A percentile compares a stretch with the other conserved stretches of the same genome.
phyloP scores from a whole-genome alignment of 2,329 filamentous ascomycete species.

The Zymoseptoria pseudotritici region DNA sequence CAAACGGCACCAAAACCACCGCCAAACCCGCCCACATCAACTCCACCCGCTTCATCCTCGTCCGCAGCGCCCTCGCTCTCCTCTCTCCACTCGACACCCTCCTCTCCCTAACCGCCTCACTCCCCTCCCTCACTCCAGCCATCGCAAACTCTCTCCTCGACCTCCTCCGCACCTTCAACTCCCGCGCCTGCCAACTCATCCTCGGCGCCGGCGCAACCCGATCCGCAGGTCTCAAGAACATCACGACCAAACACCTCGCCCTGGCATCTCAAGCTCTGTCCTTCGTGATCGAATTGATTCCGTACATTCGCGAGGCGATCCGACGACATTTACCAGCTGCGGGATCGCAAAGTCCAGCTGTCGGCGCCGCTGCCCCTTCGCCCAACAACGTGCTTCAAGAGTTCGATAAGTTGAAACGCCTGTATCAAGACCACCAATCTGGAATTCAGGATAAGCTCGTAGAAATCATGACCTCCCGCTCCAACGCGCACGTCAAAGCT shows the following conservation, averaged over 20 bases:
- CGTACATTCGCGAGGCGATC: slow-evolving; percentile 85
- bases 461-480: slow-evolving; percentile 80
- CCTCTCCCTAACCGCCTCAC: slow-evolving; percentile 71
- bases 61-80: slow-evolving; percentile 73
- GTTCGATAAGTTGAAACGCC: slow-evolving; percentile 77
- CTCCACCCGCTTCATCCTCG: slow-evolving; percentile 76
- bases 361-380: slow-evolving; percentile 6
- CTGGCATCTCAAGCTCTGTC: slow-evolving; percentile 82
- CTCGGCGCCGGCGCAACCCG: slow-evolving; percentile 86
- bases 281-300: slow-evolving; percentile 79
- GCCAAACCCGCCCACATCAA: slow-evolving; percentile 61
- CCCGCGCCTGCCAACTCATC: slow-evolving; percentile 90
- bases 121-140: slow-evolving; percentile 82
- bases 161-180: slow-evolving; percentile 91
- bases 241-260: slow-evolving; percentile 90
- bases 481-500: slow-evolving; percentile 63
- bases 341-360: slow-evolving; percentile 40
- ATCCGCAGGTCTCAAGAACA: slow-evolving; percentile 87
- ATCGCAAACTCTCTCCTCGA: slow-evolving; percentile 72
- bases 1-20: slow-evolving; percentile 13
- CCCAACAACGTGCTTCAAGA: slow-evolving; percentile 55
- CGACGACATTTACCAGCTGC: slow-evolving; percentile 56
- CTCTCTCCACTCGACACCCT: slow-evolving; percentile 76
- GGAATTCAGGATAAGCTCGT: slow-evolving; percentile 89
- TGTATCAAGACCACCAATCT: slow-evolving; percentile 82